Evolutionary conservation across 257 asterid species (phyloP).

Genomic region (Nicotiana obtusifolia): DNA sequence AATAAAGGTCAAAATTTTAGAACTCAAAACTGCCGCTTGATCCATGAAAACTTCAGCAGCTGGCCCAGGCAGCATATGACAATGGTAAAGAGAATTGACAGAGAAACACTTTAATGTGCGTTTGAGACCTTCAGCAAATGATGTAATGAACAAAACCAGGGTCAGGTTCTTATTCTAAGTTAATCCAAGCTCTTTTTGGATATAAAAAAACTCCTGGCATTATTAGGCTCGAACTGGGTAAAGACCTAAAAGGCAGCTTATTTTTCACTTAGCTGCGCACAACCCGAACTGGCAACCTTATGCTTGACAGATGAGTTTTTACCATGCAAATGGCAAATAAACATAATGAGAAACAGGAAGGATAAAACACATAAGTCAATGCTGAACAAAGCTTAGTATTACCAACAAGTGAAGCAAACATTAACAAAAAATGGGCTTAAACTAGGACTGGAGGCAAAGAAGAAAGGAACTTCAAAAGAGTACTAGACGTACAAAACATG

Average conservation of each 20-base stretch:
- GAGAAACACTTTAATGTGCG: not conserved
- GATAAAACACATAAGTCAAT: not conserved
- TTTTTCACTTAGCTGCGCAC: constrained; percentile 12
- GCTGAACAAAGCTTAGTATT: not conserved
- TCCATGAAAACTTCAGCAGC: not conserved
- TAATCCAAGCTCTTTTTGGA: not conserved
- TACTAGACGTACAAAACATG: not conserved
- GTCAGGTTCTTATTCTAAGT: not conserved
- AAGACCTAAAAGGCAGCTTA: constrained; percentile 10
- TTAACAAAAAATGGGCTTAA: not conserved
- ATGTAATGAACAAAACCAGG: not conserved
- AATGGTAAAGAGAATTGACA: not conserved
- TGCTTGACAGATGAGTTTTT: constrained; percentile 5
- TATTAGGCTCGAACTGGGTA: constrained; percentile 6
- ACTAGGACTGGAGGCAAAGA: not conserved
- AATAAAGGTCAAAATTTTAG: not conserved
- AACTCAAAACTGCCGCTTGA: not conserved
- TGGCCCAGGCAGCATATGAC: not conserved
- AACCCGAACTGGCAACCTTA: constrained; percentile 11
- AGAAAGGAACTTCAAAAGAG: not conserved
- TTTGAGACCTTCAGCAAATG: not conserved
- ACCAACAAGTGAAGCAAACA: not conserved
- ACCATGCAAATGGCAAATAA: constrained; percentile 7
- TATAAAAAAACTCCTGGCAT: not conserved
- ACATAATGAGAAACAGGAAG: not conserved